phyloP scores from a whole-genome alignment of 2,329 filamentous ascomycete species.

The Beauveria caledonica region DNA sequence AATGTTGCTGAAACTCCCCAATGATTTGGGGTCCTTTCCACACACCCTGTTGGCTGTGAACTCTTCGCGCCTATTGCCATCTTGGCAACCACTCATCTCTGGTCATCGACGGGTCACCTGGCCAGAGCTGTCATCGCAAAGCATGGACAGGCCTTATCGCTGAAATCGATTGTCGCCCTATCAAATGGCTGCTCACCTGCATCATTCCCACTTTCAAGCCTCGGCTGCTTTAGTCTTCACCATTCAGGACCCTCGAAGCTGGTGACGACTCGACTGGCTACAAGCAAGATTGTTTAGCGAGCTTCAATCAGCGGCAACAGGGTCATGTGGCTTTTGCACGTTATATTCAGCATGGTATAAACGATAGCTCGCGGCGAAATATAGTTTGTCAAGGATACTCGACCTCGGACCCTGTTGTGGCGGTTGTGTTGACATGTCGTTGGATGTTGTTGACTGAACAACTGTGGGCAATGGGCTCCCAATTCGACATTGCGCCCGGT shows the following conservation, averaged over 20 bases:
- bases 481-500: neutral
- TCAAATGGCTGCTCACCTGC: neutral
- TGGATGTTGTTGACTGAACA: neutral
- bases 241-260: neutral
- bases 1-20: neutral
- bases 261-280: no score
- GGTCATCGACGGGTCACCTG: neutral
- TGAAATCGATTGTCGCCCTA: neutral
- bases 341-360: neutral
- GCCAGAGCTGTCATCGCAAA: neutral
- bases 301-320: neutral
- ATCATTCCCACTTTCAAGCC: neutral
- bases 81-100: neutral
- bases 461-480: neutral
- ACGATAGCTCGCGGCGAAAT: neutral
- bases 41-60: neutral
- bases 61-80: neutral
- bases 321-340: neutral
- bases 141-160: neutral
- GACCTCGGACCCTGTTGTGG: neutral
- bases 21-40: neutral
- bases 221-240: neutral
- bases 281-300: neutral
- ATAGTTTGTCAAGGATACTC: neutral
- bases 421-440: neutral